Conservation (phyloP, 1,284 basidiomycete genomes). For the Marasmius fiardii region DNA sequence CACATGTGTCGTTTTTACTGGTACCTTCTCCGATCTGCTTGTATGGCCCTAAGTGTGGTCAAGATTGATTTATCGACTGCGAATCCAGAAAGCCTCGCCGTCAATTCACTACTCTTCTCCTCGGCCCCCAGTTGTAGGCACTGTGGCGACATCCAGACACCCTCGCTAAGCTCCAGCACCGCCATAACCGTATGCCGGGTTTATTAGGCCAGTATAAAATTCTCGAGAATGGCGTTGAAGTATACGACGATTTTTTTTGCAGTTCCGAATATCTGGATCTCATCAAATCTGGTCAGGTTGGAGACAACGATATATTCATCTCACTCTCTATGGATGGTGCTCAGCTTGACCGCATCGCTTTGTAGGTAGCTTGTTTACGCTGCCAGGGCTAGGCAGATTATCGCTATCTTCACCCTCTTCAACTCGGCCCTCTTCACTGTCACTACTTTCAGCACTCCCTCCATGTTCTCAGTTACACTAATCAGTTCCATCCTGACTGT, state of each 20-base stretch:
- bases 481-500: too few species aligned
- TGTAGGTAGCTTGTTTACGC: too few species aligned
- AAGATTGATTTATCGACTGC: conserved; percentile 17
- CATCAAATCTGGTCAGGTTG: conserved; percentile 19
- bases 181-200: conserved; percentile 18
- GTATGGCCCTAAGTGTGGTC: conserved; percentile 18
- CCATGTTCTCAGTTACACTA: too few species aligned
- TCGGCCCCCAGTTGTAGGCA: conserved; percentile 34
- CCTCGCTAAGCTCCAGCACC: conserved; percentile 21
- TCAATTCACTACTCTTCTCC: conserved; percentile 29
- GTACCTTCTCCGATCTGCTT: conserved; percentile 22
- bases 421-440: too few species aligned
- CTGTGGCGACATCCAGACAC: conserved; percentile 20
- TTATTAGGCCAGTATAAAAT: neutral
- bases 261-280: conserved; percentile 22
- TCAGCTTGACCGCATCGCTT: too few species aligned
- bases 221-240: conserved; percentile 9
- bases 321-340: conserved; percentile 25
- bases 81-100: conserved; percentile 12
- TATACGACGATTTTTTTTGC: conserved; percentile 19
- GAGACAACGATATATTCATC: conserved; percentile 22
- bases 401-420: too few species aligned
- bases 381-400: too few species aligned
- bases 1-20: conserved; percentile 30
- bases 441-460: too few species aligned